Evolutionary conservation across 2,329 filamentous ascomycete species (phyloP), one percentile per base, ranked within the genome.

Genomic region (Colletotrichum cordylinicola): DNA sequence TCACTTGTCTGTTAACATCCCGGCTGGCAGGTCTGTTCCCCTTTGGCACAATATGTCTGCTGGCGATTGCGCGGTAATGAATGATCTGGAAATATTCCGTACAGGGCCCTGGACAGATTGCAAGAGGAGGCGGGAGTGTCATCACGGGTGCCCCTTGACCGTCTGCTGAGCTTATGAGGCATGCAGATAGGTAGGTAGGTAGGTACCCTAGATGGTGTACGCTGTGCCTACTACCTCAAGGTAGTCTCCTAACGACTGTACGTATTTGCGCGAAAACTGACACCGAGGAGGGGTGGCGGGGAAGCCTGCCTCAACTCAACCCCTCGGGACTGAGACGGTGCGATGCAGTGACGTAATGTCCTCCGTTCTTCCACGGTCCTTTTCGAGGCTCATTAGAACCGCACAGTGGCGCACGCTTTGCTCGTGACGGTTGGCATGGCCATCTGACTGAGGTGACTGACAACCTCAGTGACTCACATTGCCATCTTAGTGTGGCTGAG

Each of bases 331-430:
- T 33, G 31, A 33, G 31, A 33, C 31, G 31, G 31, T 33, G 31
- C 31, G 31, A 67, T 35, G n/a, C 62, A 33, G 66, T 74, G 71
- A 74, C 71, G 71, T 73, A 73, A 43, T 61, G 13, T 43, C 31
- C n/a, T 24, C 39, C 64, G 37, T 15, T 13, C n/a, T 13, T 27
- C 35, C 35, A 13, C 24, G 16, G 18, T 56, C n/a, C 43, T 48
- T 48, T 48, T 48, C 43, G 65, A 64, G 65, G 56, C 66, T 64
- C 24, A 27, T 18, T 27, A 16, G 55, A 27, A 58, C 9, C 24
- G n/a, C 55, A 31, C 43, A 60, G 72, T 74, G 67, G 71, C 71
- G 71, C 71, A 70, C 43, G n/a, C 43, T 9, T 21, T 18, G n/a
- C 43, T 48, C 43, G 43, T 48, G 43, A n/a, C 43, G n/a, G n/a